Evolutionary conservation across 192 early-diverging fungal genomes (phyloP).

Genomic region (Rhizoclosmatium globosum): DNA sequence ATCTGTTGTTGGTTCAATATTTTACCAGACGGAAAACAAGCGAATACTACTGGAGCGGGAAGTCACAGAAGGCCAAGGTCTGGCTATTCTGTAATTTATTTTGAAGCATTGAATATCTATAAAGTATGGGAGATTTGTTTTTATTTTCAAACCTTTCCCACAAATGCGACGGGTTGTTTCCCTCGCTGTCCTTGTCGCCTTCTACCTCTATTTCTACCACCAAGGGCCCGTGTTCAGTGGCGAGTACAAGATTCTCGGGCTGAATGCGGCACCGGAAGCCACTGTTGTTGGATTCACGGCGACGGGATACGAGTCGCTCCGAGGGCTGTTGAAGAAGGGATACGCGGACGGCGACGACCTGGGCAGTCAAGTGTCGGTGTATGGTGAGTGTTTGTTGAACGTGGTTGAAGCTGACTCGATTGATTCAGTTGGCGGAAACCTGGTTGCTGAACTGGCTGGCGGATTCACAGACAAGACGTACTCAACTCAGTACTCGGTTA

Average conservation of each 20-base stretch:
- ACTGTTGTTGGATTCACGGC: conserved; percentile 36
- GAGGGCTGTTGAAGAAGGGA: conserved; percentile 44
- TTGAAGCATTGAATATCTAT: too few relatives aligned
- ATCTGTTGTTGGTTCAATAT: background rate
- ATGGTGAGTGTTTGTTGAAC: conserved; percentile 16
- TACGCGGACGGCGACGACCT: conserved; percentile 58
- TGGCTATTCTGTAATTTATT: too few relatives aligned
- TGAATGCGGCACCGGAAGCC: background rate
- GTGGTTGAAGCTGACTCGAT: background rate
- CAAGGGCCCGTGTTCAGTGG: conserved; percentile 5
- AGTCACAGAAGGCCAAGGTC: background rate
- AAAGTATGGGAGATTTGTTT: too few relatives aligned
- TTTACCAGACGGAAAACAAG: conserved; percentile 14
- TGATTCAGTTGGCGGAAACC: conserved; percentile 55
- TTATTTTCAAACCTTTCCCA: background rate
- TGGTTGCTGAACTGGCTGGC: conserved; percentile 70
- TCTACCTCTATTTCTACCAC: conserved; percentile 16
- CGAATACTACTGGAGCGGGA: conserved; percentile 22
- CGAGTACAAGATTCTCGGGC: conserved; percentile 7
- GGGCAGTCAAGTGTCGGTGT: conserved; percentile 57
- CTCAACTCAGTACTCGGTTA: conserved; percentile 52
- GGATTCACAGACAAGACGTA: conserved; percentile 60
- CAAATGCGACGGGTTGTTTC: background rate
- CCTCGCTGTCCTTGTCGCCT: background rate
- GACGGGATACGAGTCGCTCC: conserved; percentile 51